phyloP scores from a whole-genome alignment of 192 early-diverging fungal species.

The Backusella australiensis region DNA sequence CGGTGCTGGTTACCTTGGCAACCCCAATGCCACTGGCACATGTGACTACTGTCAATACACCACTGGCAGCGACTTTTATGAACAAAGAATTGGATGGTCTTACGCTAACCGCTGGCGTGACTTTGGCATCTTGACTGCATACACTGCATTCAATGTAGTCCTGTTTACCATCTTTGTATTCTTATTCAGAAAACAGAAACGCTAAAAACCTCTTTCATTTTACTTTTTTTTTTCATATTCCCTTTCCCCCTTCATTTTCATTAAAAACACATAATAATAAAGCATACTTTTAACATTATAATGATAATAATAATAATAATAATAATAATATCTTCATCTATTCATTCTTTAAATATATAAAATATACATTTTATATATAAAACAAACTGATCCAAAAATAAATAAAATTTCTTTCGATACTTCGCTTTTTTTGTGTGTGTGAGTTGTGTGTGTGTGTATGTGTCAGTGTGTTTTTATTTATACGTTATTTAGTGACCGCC shows the following conservation, averaged over 20 bases:
- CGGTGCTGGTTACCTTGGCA: constrained; percentile 59
- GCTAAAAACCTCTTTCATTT: constrained; percentile 17
- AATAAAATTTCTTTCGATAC: background rate
- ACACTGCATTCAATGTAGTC: constrained; percentile 45
- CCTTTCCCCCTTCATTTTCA: background rate
- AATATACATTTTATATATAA: background rate
- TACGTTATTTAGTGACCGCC: constrained; percentile 22
- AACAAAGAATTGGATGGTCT: constrained; percentile 42
- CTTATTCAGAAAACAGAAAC: constrained; percentile 39
- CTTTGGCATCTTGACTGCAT: constrained; percentile 55
- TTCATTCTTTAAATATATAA: background rate
- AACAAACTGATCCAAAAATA: constrained; percentile 4
- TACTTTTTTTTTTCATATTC: too few relatives aligned
- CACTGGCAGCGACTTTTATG: constrained; percentile 35
- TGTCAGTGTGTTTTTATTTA: background rate
- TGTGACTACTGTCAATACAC: constrained; percentile 54
- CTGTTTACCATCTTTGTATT: constrained; percentile 34
- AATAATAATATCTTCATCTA: background rate
- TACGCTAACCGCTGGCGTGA: constrained; percentile 59
- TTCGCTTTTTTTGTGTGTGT: background rate
- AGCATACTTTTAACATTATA: background rate
- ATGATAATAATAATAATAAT: background rate
- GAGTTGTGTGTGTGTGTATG: background rate
- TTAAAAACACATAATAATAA: background rate
- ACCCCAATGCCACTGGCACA: constrained; percentile 41